phyloP scores from a whole-genome alignment of 2,329 filamentous ascomycete species.

The Arthroderma sp. region DNA sequence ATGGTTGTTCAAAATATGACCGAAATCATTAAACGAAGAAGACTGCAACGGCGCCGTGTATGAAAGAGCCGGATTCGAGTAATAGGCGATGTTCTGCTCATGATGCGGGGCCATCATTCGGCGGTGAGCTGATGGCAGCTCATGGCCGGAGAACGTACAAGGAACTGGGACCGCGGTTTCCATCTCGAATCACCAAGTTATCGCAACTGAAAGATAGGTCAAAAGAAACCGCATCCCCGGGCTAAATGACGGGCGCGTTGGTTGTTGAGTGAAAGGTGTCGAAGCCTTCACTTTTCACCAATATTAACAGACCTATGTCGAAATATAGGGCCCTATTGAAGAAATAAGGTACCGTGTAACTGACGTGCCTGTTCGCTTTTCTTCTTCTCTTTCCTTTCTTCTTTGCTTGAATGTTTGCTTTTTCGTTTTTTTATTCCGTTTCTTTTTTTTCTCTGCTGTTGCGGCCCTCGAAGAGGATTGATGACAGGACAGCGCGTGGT shows the following conservation, averaged over 20 bases:
- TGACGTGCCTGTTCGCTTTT: constrained; percentile 3
- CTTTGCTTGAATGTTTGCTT: not conserved
- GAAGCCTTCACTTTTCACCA: too few species aligned
- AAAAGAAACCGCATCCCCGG: not conserved
- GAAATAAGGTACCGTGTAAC: constrained; percentile 2
- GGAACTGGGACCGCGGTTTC: constrained; percentile 29
- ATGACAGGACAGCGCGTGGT: not conserved
- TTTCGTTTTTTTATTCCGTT: constrained; percentile 1
- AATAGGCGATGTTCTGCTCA: constrained; percentile 25
- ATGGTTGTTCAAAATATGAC: constrained; percentile 21
- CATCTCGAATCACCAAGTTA: constrained; percentile 17
- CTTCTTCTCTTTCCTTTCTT: constrained; percentile 1
- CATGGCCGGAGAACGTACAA: constrained; percentile 27
- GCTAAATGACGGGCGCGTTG: too few species aligned
- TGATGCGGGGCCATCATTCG: constrained; percentile 24
- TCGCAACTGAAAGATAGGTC: not conserved
- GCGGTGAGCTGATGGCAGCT: constrained; percentile 24
- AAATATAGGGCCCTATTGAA: too few species aligned
- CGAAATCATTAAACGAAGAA: constrained; percentile 19
- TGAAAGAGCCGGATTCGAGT: constrained; percentile 22
- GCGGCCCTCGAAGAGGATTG: constrained; percentile 1
- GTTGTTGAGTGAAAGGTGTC: too few species aligned
- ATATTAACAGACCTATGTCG: too few species aligned
- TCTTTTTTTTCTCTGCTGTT: constrained; percentile 1
- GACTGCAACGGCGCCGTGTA: constrained; percentile 26